Evolutionary conservation across 345 rosid species (phyloP), one percentile per base, ranked within the genome.

Genomic region (Draba incana): DNA sequence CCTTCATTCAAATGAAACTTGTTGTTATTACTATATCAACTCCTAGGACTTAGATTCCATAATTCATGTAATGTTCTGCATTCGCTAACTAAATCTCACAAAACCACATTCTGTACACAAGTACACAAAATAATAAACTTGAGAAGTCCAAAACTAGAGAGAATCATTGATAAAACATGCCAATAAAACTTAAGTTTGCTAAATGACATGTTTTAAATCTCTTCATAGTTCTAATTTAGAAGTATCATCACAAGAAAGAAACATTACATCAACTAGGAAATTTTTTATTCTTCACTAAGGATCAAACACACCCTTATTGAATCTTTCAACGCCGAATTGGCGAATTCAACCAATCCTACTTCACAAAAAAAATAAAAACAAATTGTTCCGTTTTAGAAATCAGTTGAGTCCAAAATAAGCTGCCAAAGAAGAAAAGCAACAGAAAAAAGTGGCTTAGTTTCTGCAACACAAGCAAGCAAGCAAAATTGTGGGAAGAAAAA

Each of bases 1-100:
- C 27, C 53, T 54, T 44, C 64, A 37, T 54, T 56, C 45, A 47
- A 72, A 64, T 9, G 57, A 59, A 31, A 31, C 35, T 27, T 27
- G 3, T 27, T 27, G 30, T 27, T 27, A 27, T 4, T 27, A 27
- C 3, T 2, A 2, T 4, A 27, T 3, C 30, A 27, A 4, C 30
- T 27, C 30, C 2, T 27, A 27, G 4, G 3, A 28, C 31, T 28
- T 28, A 28, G 31, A 28, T 24, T 10, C 57, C 12, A 9, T 13
- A 20, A 20, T 20, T 20, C 20, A 20, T 20, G 30, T 9, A 30
- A 53, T 33, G 37, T 6, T 33, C 37, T 33, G 37, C 6, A 33
- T 31, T 53, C 3, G 20, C 6, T 55, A 33, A 8, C 5, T n/a
- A 61, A 4, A 8, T 14, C 8, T 10, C 27, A 15, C 1, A 38